These are phyloP conservation scores for Floccularia luteovirens DNA, from an alignment of 768 basidiomycete genomes.

Conservation along the genomic window DNA sequence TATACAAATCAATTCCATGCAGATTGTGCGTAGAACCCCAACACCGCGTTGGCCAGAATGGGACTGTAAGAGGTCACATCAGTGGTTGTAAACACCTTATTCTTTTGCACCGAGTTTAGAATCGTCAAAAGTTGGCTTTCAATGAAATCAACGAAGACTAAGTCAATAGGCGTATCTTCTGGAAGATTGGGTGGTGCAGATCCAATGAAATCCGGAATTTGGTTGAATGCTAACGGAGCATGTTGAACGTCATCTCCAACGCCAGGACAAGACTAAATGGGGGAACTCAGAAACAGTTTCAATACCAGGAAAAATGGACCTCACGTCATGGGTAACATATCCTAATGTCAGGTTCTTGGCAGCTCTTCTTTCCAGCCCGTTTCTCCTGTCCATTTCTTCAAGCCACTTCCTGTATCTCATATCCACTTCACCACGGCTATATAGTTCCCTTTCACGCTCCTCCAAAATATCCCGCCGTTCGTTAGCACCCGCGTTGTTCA, in stretches of 20 bases:
- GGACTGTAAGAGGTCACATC: slow-evolving; percentile 53
- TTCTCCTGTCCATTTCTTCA: slow-evolving; percentile 40
- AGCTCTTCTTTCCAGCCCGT: slow-evolving; percentile 29
- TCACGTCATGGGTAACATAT: slow-evolving; percentile 67
- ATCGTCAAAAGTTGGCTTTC: slow-evolving; percentile 38
- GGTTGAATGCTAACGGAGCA: slow-evolving; percentile 47
- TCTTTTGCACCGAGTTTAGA: slow-evolving; percentile 48
- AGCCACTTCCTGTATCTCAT: slow-evolving; percentile 48
- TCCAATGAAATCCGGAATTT: slow-evolving; percentile 49
- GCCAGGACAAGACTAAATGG: slow-evolving; percentile 54
- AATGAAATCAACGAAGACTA: slow-evolving; percentile 75
- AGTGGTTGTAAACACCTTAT: slow-evolving; percentile 36
- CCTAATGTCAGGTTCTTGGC: slow-evolving; percentile 56
- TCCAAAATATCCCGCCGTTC: slow-evolving; percentile 25
- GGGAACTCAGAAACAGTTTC: not conserved
- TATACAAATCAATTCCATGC: slow-evolving; percentile 35
- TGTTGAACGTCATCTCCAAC: slow-evolving; percentile 71
- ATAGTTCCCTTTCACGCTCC: slow-evolving; percentile 28
- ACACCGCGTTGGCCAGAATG: slow-evolving; percentile 37
- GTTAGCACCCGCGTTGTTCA: slow-evolving; percentile 41
- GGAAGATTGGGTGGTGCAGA: slow-evolving; percentile 45
- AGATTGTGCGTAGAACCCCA: slow-evolving; percentile 50
- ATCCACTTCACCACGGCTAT: slow-evolving; percentile 43
- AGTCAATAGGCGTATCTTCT: slow-evolving; percentile 48
- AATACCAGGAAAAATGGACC: slow-evolving; percentile 11